These are phyloP conservation scores for Porcisia deanei DNA, from an alignment of 208 protist genomes.

Conservation along the genomic window DNA sequence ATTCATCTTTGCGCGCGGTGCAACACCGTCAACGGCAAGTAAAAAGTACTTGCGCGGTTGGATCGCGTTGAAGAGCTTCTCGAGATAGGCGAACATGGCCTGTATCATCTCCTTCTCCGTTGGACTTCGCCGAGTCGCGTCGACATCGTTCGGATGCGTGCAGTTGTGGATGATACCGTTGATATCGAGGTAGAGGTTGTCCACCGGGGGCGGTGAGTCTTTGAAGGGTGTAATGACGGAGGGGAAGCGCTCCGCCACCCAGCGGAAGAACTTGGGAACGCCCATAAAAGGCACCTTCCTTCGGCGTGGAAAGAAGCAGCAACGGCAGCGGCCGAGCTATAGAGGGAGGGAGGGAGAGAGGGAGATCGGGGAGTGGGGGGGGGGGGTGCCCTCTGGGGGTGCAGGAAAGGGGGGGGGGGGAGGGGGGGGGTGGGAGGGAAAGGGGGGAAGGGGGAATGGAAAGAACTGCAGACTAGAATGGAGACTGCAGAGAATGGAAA, in stretches of 20 bases:
- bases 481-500: not conserved
- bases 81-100: constrained; percentile 96
- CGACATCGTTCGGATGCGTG: constrained; percentile 95
- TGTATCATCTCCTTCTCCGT: constrained; percentile 96
- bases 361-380: not conserved
- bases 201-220: constrained; percentile 90
- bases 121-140: constrained; percentile 70
- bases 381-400: not conserved
- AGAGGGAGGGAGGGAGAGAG: not conserved
- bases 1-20: constrained; percentile 99
- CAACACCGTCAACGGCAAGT: constrained; percentile 98
- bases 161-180: constrained; percentile 99
- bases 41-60: constrained; percentile 97
- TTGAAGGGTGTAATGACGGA: constrained; percentile 92
- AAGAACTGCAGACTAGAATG: no score
- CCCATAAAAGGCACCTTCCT: constrained; percentile 63
- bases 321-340: not conserved
- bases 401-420: not conserved
- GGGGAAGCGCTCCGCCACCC: constrained; percentile 96
- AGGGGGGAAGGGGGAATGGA: not conserved
- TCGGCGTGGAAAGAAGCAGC: not conserved
- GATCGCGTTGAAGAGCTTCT: constrained; percentile 96
- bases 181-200: constrained; percentile 99
- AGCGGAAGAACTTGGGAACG: constrained; percentile 97
- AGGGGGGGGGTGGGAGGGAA: not conserved